Percentiles rank a stretch among this genome's conserved stretches.
Conservation (phyloP, 345 rosid genomes). For the Lepidium sativum region DNA sequence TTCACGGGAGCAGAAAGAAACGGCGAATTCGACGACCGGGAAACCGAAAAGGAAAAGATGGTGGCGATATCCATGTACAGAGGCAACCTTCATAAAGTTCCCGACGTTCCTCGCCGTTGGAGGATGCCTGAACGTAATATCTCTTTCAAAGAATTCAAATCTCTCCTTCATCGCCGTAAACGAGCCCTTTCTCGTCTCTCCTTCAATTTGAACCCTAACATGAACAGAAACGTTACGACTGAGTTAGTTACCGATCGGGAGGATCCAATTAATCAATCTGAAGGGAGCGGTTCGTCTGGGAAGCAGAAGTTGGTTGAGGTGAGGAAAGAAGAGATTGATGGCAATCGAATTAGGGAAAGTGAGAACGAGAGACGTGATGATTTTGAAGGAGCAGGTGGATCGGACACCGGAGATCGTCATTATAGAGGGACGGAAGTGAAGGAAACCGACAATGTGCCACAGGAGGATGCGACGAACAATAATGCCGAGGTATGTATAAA, state of each 20-base stretch:
- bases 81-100: constrained; percentile 81
- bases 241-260: constrained; percentile 4
- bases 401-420: constrained; percentile 15
- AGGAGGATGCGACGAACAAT: constrained; percentile 14
- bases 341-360: neutral
- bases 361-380: constrained; percentile 12
- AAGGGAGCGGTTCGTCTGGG: neutral
- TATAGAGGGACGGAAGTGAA: constrained; percentile 6
- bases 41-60: constrained; percentile 27
- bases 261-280: neutral
- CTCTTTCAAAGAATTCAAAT: constrained; percentile 54
- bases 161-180: constrained; percentile 59
- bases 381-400: constrained; percentile 7
- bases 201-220: constrained; percentile 16
- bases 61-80: constrained; percentile 89
- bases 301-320: constrained; percentile 22
- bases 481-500: constrained; percentile 27
- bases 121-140: constrained; percentile 51
- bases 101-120: constrained; percentile 78
- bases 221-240: constrained; percentile 8
- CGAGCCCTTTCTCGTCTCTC: constrained; percentile 49
- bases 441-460: constrained; percentile 4
- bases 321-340: constrained; percentile 15
- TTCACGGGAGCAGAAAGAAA: neutral
- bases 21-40: constrained; percentile 18